phyloP scores from a whole-genome alignment of 208 protist species.

The Trichomonas gallinae region DNA sequence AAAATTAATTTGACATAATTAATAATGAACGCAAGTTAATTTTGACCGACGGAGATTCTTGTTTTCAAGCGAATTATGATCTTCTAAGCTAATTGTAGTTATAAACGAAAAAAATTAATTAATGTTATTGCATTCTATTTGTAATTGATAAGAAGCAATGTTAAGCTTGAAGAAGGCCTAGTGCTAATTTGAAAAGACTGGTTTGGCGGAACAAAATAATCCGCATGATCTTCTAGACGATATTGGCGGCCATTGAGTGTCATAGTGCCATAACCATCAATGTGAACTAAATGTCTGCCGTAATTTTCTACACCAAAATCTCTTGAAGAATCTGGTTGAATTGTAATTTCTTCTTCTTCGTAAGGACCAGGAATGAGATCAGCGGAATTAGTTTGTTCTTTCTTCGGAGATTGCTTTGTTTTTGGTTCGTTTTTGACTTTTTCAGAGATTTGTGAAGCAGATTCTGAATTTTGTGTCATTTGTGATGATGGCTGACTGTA shows the following conservation, averaged over 20 bases:
- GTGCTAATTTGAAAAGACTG: neutral
- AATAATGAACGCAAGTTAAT: too few species aligned
- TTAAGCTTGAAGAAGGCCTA: neutral
- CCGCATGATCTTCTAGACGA: neutral
- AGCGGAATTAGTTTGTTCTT: neutral
- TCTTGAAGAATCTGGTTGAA: neutral
- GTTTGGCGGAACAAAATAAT: neutral
- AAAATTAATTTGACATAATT: too few species aligned
- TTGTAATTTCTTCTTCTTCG: neutral
- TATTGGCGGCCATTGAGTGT: neutral
- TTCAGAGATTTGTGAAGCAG: too few species aligned
- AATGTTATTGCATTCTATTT: neutral
- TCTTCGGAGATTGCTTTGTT: neutral
- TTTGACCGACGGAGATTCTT: too few species aligned
- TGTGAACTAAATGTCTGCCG: neutral
- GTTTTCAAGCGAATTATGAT: too few species aligned
- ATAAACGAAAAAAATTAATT: too few species aligned
- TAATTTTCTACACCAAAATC: neutral
- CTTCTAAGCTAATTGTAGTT: too few species aligned
- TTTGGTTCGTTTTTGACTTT: too few species aligned
- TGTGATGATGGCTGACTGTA: neutral
- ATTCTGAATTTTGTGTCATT: too few species aligned
- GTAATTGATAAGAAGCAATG: neutral
- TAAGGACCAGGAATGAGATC: neutral
- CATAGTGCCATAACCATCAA: neutral